These are phyloP conservation scores for Colletotrichum euphorbiae DNA, from an alignment of 2,329 filamentous ascomycete species.

Conservation along the genomic window DNA sequence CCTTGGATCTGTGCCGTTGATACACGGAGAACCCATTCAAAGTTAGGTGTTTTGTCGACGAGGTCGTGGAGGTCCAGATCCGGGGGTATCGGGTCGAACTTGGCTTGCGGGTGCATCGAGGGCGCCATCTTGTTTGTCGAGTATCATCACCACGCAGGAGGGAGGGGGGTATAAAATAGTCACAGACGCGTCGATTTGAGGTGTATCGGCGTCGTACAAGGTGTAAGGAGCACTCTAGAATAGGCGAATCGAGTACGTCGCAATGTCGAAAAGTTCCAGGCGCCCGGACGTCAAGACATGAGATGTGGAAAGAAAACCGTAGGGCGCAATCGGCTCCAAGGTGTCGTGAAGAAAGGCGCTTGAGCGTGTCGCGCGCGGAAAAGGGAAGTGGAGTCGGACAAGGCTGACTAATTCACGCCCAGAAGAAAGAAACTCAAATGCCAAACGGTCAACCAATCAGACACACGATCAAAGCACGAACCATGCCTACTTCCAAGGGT, in stretches of 20 bases:
- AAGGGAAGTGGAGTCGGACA: conserved; percentile 15
- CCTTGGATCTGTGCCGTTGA: conserved; percentile 81
- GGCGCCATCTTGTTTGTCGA: conserved; percentile 72
- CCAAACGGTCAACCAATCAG: conserved; percentile 30
- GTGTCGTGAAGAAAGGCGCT: not conserved
- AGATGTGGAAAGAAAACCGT: not conserved
- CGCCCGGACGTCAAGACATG: too few species aligned
- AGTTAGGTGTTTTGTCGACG: conserved; percentile 83
- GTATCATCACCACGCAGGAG: not conserved
- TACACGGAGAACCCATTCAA: conserved; percentile 87
- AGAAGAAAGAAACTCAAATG: conserved; percentile 8
- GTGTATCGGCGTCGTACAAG: not conserved
- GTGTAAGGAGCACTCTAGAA: not conserved
- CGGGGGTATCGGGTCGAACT: conserved; percentile 91
- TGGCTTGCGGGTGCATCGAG: conserved; percentile 81
- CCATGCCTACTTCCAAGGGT: conserved; percentile 1
- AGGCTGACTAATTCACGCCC: conserved; percentile 7
- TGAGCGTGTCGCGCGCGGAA: conserved; percentile 23
- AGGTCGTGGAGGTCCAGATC: conserved; percentile 82
- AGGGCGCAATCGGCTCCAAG: not conserved
- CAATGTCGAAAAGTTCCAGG: not conserved
- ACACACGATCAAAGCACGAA: not conserved
- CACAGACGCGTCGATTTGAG: not conserved
- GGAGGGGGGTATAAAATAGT: too few species aligned
- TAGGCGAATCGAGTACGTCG: not conserved